Base-by-base conservation (phyloP, 2,329 filamentous ascomycete species). In the Colletotrichum liaoningense region DNA sequence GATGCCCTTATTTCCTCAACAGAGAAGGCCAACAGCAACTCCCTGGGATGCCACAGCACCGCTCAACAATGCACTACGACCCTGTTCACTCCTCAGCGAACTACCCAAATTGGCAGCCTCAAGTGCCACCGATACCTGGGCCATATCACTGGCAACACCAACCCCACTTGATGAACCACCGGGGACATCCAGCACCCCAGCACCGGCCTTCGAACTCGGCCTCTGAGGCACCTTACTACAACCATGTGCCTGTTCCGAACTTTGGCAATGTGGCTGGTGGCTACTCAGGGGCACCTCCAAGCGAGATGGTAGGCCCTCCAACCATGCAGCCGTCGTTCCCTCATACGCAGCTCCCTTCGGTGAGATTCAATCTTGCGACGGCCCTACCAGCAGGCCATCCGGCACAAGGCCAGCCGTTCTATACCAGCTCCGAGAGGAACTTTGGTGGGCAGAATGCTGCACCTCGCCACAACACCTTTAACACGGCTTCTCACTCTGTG, bases 21-120 rank as follows among this genome's bases (percentile, higher is more conserved):
- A 22, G 46, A 26, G 63, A 67, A 16, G 22, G 49, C 19, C 55
- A 69, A 8, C 58, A 67, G 7, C 63, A 72, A 57, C 24, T 5
- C 19, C 42, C 55, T 22, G 30, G 38, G 42, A 26, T 64, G 5
- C 55, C 59, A 24, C 69, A 56, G 28, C 58, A 63, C 30, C 69
- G 63, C 42, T 72, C 67, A 3, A 68, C 65, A n/a, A 66, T 77
- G 22, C 78, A 78, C 63, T 79, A 79, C 63, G 79, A 79, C 54
- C 76, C 79, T 22, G 76, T 80, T 49, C 79, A 80, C 65, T 74
- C 77, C 35, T 74, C 77, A 42, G 74, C 78, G 24, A 75, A 67
- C 58, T 68, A 76, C 49, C 14, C 38, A 42, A 42, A 14, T 16
- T 82, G 80, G 80, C 60, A 70, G 12, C 38, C 70, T 14, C 59